Evolutionary conservation across 345 rosid genomes (phyloP), one percentile per base, ranked within the genome.

Genomic region (Populus tremula): DNA sequence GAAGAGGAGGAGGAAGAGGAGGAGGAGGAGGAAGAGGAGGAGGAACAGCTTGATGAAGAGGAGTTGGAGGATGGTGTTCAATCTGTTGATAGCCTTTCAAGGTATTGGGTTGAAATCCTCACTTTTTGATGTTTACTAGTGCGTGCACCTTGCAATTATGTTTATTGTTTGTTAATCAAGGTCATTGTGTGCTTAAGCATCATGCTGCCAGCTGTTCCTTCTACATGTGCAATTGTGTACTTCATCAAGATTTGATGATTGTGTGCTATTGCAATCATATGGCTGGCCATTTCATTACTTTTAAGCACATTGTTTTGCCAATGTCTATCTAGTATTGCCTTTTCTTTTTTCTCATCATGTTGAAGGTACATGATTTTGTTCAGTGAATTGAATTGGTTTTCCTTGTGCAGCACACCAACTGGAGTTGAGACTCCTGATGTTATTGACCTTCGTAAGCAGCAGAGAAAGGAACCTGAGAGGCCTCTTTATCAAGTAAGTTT

Each of bases 371-470:
- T 53, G 59, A 5, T 72, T 54, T 67, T 69, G 41, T 18, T 36
- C 33, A 64, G 39, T 76, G 35, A 70, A 70, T 17, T 5, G 66
- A n/a, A 53, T 49, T 31, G 25, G 69, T 71, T 21, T 78, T 71
- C 23, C 43, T 53, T 77, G 47, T 76, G 56, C 85, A 96, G 99
- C 85, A 93, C 99, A 41, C 99, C 98, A 18, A 96, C 99, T 85
- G 99, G 99, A 23, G 97, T 96, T 11, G 99, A 96, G 87, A 96
- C 99, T 67, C 99, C 98, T 5, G 98, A 96, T 85, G 99, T 94
- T n/a, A 96, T 96, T 54, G 99, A 96, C 71, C 98, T 96, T 62
- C 94, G 99, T 74, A 96, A 96, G 84, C 98, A 92, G 85, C 99
- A 96, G 85, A 90, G 97, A 81, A 96, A 96, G 91, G 99, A 96